Base-by-base conservation (phyloP, 805 yeast species). In the Cyberlindnera bimundalis region DNA sequence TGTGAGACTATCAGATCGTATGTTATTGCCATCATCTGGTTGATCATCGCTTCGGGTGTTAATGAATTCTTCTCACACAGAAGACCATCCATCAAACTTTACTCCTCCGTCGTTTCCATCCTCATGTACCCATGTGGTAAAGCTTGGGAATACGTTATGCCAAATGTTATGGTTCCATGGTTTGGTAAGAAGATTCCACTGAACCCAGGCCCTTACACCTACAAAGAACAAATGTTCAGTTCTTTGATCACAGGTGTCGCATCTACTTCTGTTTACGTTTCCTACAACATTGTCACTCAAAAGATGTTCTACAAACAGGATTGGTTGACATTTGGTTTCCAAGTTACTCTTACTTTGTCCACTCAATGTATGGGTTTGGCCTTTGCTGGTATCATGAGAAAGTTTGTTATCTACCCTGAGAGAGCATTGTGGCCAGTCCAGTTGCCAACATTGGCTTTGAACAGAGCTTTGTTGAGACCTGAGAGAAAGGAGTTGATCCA, bases 311-410 rank as follows among this genome's bases (percentile, higher is more conserved):
- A 64, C 48, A 40, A 53, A 13, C 52, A 61, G 29, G 37, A 50
- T 6, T 58, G 29, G 65, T 62, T 64, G 11, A 41, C 48, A 13
- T 69, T 74, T 58, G 74, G 78, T 1, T 82, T 71, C 58, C 81
- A 78, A 58, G 48, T 79, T 12, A 49, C 78, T 26, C 64, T 81
- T 25, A 61, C 74, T 1, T 47, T 79, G 4, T 69, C 82, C 3
- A 69, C 84, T 2, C 81, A 79, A 54, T 76, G 75, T 46, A 61
- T 81, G 48, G 89, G 88, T 18, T 75, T 78, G 52, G 81, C 84
- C 1, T 71, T 81, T 56, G 85, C 87, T 6, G 81, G 84, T 36
- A 53, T 81, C 16, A 69, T 79, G 69, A 70, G 83, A 52, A 72
- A 74, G 44, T 73, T 81, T 24, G 70, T 69, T 2, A 70, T 79